Base-by-base conservation (phyloP, 163 green algal species). In the Volvox carteri region DNA sequence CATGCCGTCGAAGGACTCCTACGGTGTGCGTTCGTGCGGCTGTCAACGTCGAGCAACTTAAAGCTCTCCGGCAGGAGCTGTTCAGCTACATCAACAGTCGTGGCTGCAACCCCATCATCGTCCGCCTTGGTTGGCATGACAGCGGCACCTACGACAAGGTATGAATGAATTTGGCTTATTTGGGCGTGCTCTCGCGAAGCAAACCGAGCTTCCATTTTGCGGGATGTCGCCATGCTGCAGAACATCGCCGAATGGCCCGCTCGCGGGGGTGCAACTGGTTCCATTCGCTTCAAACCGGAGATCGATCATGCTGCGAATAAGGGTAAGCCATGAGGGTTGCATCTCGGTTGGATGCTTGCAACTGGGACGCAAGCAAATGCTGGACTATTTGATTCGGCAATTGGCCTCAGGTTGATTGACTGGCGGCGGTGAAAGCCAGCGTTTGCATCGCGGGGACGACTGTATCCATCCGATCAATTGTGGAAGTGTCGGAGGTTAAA, bases 71-170 rank as follows among this genome's bases (percentile, higher is more conserved):
- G 19, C 14, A 73, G 35, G 84, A 89, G 50, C 72, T 89, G 19
- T 84, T 78, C 30, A 62, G n/a, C 41, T 89, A 89, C 54, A 84
- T 89, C n/a, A 84, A 84, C 41, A 72, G 42, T 23, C 37, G 52
- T 12, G 72, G 72, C 28, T 89, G 72, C 84, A 89, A 89, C 65
- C 95, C 95, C 6, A 95, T 97, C 72, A 84, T 96, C 42, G 87
- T 98, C 14, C 89, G 97, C 21, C 86, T 99, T 14, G 97, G 92
- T 0, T 99, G 96, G 96, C 97, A 99, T 80, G 97, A 99, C 90
- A 86, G 93, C 9, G 97, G 96, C 41, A 98, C 96, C 1, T 98
- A 96, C 76, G 92, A 98, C 80, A 96, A 95, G 92, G 92, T 95
- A 39, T 18, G 18, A n/a, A n/a, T n/a, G n/a, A n/a, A n/a, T n/a